These are phyloP conservation scores for Lumnitzera littorea DNA, from an alignment of 345 rosid genomes.

Conservation along the genomic window DNA sequence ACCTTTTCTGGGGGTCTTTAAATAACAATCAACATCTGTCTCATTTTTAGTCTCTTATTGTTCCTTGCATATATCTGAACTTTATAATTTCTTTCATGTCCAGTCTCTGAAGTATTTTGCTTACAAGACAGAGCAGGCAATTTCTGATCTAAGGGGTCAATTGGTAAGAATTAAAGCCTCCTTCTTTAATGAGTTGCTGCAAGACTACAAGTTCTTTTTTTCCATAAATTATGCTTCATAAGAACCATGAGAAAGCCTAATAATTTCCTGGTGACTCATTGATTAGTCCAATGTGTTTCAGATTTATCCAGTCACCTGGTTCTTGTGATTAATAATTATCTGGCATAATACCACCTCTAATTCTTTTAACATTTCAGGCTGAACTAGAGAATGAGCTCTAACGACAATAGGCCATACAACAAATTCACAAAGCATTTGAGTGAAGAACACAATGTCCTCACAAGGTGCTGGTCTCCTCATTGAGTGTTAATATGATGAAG, in stretches of 20 bases:
- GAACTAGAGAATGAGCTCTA: conserved; percentile 3
- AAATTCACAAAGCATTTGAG: neutral
- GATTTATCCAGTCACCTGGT: no score
- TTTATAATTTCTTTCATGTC: conserved; percentile 7
- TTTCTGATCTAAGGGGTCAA: conserved; percentile 44
- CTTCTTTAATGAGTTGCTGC: no score
- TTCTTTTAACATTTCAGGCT: conserved; percentile 2
- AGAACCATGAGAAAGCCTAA: neutral
- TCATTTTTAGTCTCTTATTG: conserved; percentile 3
- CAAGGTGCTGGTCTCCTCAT: no score
- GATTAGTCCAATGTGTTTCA: no score
- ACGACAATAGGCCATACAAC: neutral
- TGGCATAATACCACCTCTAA: neutral
- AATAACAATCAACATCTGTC: neutral
- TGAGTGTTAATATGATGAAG: no score
- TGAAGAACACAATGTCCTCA: no score
- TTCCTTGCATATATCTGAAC: conserved; percentile 4
- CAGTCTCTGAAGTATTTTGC: conserved; percentile 78
- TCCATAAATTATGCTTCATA: neutral
- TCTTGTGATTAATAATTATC: no score
- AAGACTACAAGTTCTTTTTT: neutral
- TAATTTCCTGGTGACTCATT: no score
- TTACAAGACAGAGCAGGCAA: conserved; percentile 34
- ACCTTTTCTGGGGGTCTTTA: neutral
- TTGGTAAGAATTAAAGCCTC: conserved; percentile 23